phyloP scores from a whole-genome alignment of 495 filamentous ascomycete genomes.

The Pseudotulostoma volvatum region DNA sequence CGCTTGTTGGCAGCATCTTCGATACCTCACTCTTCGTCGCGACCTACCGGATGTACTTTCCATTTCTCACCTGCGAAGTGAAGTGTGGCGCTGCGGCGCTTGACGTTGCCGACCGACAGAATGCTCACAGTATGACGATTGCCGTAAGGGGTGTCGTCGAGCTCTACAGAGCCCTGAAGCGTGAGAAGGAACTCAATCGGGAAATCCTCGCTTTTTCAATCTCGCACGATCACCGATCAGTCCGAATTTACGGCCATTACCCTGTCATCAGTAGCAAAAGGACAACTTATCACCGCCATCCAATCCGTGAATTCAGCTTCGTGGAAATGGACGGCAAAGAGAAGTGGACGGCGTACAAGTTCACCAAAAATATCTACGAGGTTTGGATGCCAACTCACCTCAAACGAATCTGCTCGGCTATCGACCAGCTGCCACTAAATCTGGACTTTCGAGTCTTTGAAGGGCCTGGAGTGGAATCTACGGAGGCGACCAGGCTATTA shows the following conservation, averaged over 20 bases:
- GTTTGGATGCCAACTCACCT: conserved; percentile 23
- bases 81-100: conserved; percentile 19
- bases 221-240: conserved; percentile 22
- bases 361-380: conserved; percentile 24
- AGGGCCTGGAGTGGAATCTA: too few relatives aligned
- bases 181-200: conserved; percentile 10
- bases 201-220: conserved; percentile 28
- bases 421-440: background rate
- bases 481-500: background rate
- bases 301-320: conserved; percentile 10
- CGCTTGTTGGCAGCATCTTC: conserved; percentile 13
- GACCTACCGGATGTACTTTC: conserved; percentile 19
- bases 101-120: conserved; percentile 21
- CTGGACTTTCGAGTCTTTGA: background rate
- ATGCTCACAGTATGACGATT: conserved; percentile 20
- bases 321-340: conserved; percentile 14
- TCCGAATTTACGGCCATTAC: conserved; percentile 17
- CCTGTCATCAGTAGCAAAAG: conserved; percentile 8
- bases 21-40: conserved; percentile 1
- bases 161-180: conserved; percentile 9
- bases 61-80: conserved; percentile 23
- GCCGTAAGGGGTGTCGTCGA: conserved; percentile 13
- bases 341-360: conserved; percentile 19
- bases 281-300: conserved; percentile 9
- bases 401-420: conserved; percentile 4